These are phyloP conservation scores for Exsudoporus floridanus DNA, from an alignment of 1,284 basidiomycete genomes.

Conservation along the genomic window DNA sequence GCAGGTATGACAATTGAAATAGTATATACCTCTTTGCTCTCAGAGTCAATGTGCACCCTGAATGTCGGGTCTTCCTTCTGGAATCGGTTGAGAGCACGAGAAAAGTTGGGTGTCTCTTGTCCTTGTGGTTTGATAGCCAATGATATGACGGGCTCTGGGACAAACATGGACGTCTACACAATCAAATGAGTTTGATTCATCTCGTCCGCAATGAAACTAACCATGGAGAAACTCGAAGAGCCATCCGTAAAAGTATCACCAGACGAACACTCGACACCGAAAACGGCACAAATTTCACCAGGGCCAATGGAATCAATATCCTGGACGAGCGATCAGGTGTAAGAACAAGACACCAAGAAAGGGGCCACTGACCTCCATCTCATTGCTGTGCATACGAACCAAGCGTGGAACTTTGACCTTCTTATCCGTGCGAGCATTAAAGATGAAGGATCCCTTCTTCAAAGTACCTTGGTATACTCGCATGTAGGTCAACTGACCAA, in stretches of 20 bases:
- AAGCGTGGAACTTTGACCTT: slow-evolving; percentile 97
- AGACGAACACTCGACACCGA: slow-evolving; percentile 97
- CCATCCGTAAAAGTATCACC: slow-evolving; percentile 99
- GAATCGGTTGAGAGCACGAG: slow-evolving; percentile 95
- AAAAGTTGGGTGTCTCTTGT: slow-evolving; percentile 93
- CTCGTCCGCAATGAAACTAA: slow-evolving; percentile 35
- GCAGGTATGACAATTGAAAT: not conserved
- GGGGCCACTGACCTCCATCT: slow-evolving; percentile 80
- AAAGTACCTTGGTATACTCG: slow-evolving; percentile 97
- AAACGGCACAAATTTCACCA: slow-evolving; percentile 99
- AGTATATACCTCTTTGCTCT: slow-evolving; percentile 81
- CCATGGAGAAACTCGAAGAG: slow-evolving; percentile 85
- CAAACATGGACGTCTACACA: slow-evolving; percentile 93
- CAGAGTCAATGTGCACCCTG: slow-evolving; percentile 92
- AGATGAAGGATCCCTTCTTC: slow-evolving; percentile 84
- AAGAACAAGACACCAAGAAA: not conserved
- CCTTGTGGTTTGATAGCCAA: slow-evolving; percentile 91
- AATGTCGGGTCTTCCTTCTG: slow-evolving; percentile 99
- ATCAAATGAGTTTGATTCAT: slow-evolving; percentile 1
- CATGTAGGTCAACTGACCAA: slow-evolving; percentile 98
- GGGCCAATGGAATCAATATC: slow-evolving; percentile 94
- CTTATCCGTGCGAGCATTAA: slow-evolving; percentile 94
- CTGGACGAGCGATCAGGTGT: slow-evolving; percentile 36
- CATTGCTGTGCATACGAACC: slow-evolving; percentile 97
- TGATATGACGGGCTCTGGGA: slow-evolving; percentile 98